Percentiles rank a stretch among this genome's conserved stretches.
phyloP scores from a whole-genome alignment of 108 stramenopile genomes.

The Cyclotella baltica region DNA sequence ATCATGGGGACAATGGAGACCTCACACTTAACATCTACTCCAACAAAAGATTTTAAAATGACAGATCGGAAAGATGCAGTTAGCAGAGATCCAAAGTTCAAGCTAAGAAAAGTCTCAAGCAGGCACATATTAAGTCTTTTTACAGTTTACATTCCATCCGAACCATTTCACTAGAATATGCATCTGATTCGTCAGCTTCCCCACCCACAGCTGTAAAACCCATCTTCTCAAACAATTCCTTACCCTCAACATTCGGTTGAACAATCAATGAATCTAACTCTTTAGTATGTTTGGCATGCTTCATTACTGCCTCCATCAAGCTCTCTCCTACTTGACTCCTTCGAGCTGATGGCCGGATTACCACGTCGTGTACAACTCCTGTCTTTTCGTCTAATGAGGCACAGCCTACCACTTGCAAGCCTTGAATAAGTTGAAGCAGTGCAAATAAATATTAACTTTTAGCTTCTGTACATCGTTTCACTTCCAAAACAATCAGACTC shows the following conservation, averaged over 20 bases:
- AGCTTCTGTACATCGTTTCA: too few relatives aligned
- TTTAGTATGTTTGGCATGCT: slow-evolving; percentile 39
- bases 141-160: slow-evolving; percentile 52
- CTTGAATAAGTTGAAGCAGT: too few relatives aligned
- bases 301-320: slow-evolving; percentile 54
- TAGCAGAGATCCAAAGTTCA: too few relatives aligned
- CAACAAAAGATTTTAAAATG: too few relatives aligned
- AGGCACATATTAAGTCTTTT: too few relatives aligned
- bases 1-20: too few relatives aligned
- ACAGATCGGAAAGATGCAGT: too few relatives aligned
- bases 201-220: slow-evolving; percentile 52
- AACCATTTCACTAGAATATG: slow-evolving; percentile 34
- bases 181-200: slow-evolving; percentile 5
- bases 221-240: slow-evolving; percentile 61
- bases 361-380: slow-evolving; percentile 66
- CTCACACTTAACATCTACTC: too few relatives aligned
- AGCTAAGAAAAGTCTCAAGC: too few relatives aligned
- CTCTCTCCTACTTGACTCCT: slow-evolving; percentile 41
- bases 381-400: slow-evolving; percentile 65
- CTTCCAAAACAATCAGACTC: too few relatives aligned
- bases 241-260: slow-evolving; percentile 49
- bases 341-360: slow-evolving; percentile 69
- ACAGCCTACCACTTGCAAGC: slow-evolving; percentile 77
- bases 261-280: slow-evolving; percentile 45
- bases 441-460: too few relatives aligned